Evolutionary conservation across 2,329 filamentous ascomycete genomes (phyloP), one percentile per base, ranked within the genome.

Genomic region (Trichoderma guizhouense): DNA sequence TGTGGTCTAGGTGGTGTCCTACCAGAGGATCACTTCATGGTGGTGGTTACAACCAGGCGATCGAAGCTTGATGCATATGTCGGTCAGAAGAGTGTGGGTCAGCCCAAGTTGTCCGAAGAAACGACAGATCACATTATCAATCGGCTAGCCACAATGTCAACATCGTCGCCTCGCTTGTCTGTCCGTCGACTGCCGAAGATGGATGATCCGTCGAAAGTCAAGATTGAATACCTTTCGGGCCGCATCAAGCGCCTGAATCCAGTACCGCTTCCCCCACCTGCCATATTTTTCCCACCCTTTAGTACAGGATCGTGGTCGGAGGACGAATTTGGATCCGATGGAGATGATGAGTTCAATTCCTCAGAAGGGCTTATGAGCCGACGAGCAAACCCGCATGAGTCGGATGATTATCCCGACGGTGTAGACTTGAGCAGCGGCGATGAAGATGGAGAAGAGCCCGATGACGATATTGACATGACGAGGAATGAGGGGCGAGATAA

Each of bases 21-120:
- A 30, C 89, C 89, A 0, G 88, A 90, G n/a, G 90, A 91, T 73
- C 89, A 91, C 73, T 91, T 91, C 72, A 82, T 86, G 53, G 81
- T 91, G 0, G 81, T 86, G 3, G 88, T 90, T 3, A 83, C 83
- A 3, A 89, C 87, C 0, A 83, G 80, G 53, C 82, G 86, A 18
- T 79, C 82, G 0, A 84, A 80, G 30, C 73, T 75, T 14, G 77
- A 81, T 47, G 68, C 57, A 24, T 30, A 66, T 26, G 28, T 11
- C 11, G 15, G n/a, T 28, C 34, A 8, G 30, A 11, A 7, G 2
- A 26, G 30, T 1, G 34, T 21, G 15, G 60, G 7, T 18, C 72
- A 65, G 15, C 68, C 66, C 21, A 69, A 74, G n/a, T 30, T 61
- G 12, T 76, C 77, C 1, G 79, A 78, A 5, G 79, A 80, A 7